Base-by-base conservation (phyloP, 225 moss, liverwort and hornwort species). In the Climacium dendroides region DNA sequence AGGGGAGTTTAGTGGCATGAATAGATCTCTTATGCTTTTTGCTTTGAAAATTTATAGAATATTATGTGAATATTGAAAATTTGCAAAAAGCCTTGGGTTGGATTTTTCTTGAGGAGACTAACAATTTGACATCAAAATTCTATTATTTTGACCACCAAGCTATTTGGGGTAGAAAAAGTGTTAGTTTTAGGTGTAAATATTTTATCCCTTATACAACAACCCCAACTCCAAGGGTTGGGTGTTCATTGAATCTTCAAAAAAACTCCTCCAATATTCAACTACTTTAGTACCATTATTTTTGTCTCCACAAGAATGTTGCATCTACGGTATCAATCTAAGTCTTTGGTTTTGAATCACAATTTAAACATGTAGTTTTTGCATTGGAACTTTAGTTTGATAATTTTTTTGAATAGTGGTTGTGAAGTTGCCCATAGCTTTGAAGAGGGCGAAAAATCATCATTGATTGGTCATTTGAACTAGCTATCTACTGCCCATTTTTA, bases 41-140 rank as follows among this genome's bases (percentile, higher is more conserved):
- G 16, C 15, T 62, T 70, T 24, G 25, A 70, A 70, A 25, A 26
- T 26, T 70, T 1, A 26, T 9, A 25, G 5, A 70, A 70, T 41
- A 9, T 26, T 26, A 9, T 41, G 5, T 70, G 7, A 67, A 2
- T 15, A 15, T 70, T 1, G 26, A 0, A 9, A 43, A 71, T 15
- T 15, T 16, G 9, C 2, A 12, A 9, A 70, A 15, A 0, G 0
- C 15, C 3, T 43, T 26, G 9, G 13, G 2, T 43, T 43, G 4
- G 9, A 0, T 15, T 23, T 26, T 0, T 15, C 11, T 71, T 0
- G 0, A 26, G 5, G 15, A 26, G 0, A 5, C 20, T 26, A 71
- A 15, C 71, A 26, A 71, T 43, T 43, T 26, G 3, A 5, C 0
- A 0, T 71, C 5, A 43, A 71, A 26, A 9, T 71, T 70, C 43